Evolutionary conservation across 495 filamentous ascomycete genomes (phyloP).

Genomic region (Sordaria brevicollis): DNA sequence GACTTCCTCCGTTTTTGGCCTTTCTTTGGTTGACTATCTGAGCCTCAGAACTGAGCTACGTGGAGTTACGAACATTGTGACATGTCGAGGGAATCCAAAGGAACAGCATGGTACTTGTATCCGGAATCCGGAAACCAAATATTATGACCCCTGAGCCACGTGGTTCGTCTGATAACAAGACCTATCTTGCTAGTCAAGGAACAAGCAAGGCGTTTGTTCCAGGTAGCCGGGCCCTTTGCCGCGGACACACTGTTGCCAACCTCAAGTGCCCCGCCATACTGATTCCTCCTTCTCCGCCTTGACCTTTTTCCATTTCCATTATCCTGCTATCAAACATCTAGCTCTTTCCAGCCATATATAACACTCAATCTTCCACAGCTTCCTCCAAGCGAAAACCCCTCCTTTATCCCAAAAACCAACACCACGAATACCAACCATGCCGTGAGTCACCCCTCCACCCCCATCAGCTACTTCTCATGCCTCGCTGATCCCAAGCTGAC

Average conservation of each 20-base stretch:
- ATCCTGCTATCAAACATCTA: neutral
- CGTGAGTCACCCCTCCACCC: neutral
- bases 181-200: neutral
- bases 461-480: neutral
- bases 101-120: no score
- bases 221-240: neutral
- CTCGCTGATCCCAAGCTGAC: neutral
- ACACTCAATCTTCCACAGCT: neutral
- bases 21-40: no score
- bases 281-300: neutral
- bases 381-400: no score
- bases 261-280: neutral
- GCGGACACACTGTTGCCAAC: neutral
- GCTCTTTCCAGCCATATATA: neutral
- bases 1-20: no score
- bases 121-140: no score
- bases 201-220: neutral
- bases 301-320: neutral
- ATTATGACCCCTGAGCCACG: neutral
- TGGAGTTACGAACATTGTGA: no score
- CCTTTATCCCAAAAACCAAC: no score
- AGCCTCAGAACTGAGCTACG: no score
- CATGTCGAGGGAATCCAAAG: no score
- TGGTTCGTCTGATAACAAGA: neutral
- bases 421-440: no score